Percentiles rank a stretch among this genome's conserved stretches.
Conservation (phyloP, 257 asterid species). For the Capsicum baccatum region DNA sequence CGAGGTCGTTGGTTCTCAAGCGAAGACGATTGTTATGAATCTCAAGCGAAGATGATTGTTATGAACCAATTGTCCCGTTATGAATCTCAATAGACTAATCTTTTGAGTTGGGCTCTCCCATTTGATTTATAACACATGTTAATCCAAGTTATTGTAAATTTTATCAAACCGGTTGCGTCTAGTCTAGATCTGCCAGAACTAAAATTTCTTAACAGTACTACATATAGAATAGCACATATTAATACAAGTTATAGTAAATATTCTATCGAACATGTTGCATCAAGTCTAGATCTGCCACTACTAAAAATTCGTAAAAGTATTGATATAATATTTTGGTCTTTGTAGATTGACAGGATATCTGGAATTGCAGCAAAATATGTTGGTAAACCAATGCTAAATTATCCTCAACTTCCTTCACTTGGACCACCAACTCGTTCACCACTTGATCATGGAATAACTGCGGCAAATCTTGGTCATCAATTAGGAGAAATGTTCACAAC, state of each 20-base stretch:
- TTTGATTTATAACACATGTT: too few species aligned
- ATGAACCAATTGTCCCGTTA: too few species aligned
- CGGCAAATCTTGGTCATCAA: constrained; percentile 53
- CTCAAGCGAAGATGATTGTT: too few species aligned
- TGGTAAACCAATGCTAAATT: constrained; percentile 65
- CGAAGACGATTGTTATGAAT: too few species aligned
- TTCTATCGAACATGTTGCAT: too few species aligned
- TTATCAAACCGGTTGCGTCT: neutral
- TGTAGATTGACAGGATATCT: constrained; percentile 74
- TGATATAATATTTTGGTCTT: neutral
- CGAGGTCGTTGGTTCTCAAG: too few species aligned
- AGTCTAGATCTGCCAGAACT: too few species aligned
- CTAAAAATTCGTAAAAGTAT: neutral
- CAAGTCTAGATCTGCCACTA: neutral
- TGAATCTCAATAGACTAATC: too few species aligned
- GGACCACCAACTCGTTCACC: constrained; percentile 51
- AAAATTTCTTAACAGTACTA: too few species aligned
- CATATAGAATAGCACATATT: too few species aligned
- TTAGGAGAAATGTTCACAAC: constrained; percentile 51
- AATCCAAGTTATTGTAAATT: neutral
- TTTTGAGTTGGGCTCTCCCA: too few species aligned
- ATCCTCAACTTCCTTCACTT: constrained; percentile 54
- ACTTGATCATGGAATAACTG: constrained; percentile 50
- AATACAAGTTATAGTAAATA: too few species aligned
- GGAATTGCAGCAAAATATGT: constrained; percentile 76